These are phyloP conservation scores for Aspergillus hortae DNA, from an alignment of 2,329 filamentous ascomycete species.

Conservation along the genomic window DNA sequence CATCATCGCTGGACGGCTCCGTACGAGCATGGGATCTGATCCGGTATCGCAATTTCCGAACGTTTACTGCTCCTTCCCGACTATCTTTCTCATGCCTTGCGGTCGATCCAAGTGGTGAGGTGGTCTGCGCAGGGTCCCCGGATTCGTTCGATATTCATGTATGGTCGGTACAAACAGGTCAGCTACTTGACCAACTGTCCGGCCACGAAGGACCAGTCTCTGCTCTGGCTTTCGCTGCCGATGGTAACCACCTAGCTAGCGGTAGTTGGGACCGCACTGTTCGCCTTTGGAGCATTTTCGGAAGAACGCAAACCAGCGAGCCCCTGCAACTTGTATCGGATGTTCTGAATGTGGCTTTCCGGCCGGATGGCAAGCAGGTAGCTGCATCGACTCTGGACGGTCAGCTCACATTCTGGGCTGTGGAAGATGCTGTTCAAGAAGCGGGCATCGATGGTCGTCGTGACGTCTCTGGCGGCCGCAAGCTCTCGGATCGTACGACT, in stretches of 20 bases:
- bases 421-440: slow-evolving; percentile 82
- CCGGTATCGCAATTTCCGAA: slow-evolving; percentile 93
- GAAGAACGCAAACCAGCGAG: slow-evolving; percentile 89
- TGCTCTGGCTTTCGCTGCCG: slow-evolving; percentile 80
- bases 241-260: slow-evolving; percentile 77
- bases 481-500: slow-evolving; percentile 79
- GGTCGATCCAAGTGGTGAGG: slow-evolving; percentile 94
- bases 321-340: slow-evolving; percentile 89
- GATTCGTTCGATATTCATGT: slow-evolving; percentile 98
- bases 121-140: slow-evolving; percentile 89
- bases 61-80: slow-evolving; percentile 89
- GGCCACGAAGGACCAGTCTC: slow-evolving; percentile 95
- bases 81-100: slow-evolving; percentile 91
- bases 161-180: slow-evolving; percentile 97
- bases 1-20: slow-evolving; percentile 89
- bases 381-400: slow-evolving; percentile 91
- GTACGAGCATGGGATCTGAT: slow-evolving; percentile 95
- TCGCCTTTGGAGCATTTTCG: slow-evolving; percentile 93
- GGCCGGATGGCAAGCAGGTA: slow-evolving; percentile 86
- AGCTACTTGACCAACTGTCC: slow-evolving; percentile 82
- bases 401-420: slow-evolving; percentile 90
- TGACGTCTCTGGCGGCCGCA: slow-evolving; percentile 89
- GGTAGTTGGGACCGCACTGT: slow-evolving; percentile 97
- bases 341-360: slow-evolving; percentile 78
- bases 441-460: slow-evolving; percentile 83